These are phyloP conservation scores for Aspergillus sp. DNA, from an alignment of 2,329 filamentous ascomycete species.

Conservation along the genomic window DNA sequence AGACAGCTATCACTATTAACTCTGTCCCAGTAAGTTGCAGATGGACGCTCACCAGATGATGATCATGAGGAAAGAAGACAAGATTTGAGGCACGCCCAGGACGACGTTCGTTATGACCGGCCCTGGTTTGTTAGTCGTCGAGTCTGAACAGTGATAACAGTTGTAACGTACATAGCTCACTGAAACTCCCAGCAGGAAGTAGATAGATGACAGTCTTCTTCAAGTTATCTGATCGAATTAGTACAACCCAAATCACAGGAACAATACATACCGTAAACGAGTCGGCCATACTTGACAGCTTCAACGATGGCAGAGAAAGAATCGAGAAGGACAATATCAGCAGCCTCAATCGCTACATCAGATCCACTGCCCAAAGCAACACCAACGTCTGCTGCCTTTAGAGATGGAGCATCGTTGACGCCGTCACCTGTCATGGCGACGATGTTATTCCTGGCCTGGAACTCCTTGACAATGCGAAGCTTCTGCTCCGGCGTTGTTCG, in stretches of 20 bases:
- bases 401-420: constrained; percentile 53
- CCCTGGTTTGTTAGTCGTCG: constrained; percentile 27
- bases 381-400: constrained; percentile 60
- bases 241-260: neutral
- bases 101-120: constrained; percentile 71
- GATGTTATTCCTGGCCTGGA: constrained; percentile 61
- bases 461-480: constrained; percentile 73
- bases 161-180: constrained; percentile 60
- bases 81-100: constrained; percentile 71
- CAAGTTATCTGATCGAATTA: constrained; percentile 58
- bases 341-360: constrained; percentile 62
- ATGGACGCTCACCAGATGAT: constrained; percentile 55
- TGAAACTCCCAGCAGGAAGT: constrained; percentile 70
- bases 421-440: constrained; percentile 55
- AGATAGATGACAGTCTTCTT: constrained; percentile 77
- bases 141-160: no score
- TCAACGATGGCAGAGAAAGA: constrained; percentile 71
- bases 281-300: constrained; percentile 69
- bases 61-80: constrained; percentile 73
- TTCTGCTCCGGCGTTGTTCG: constrained; percentile 78
- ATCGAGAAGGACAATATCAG: constrained; percentile 65
- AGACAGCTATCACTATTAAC: constrained; percentile 54
- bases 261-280: constrained; percentile 47
- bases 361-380: constrained; percentile 60
- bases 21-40: no score